Evolutionary conservation across 139 green algal species (phyloP).

Genomic region (Eudorina sp.): DNA sequence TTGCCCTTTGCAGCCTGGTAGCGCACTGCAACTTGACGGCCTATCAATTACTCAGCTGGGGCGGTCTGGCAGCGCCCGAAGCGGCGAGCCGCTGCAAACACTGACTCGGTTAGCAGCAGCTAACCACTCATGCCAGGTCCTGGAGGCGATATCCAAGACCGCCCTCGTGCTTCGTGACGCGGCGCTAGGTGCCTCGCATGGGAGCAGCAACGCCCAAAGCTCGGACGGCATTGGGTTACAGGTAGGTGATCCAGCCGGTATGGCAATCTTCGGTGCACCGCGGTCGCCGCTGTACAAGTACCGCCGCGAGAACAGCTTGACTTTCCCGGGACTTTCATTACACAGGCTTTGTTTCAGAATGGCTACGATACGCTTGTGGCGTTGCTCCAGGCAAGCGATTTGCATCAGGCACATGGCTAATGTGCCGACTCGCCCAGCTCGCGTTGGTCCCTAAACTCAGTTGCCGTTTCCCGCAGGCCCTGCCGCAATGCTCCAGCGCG

Average conservation of each 20-base stretch:
- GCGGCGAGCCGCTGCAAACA: not conserved
- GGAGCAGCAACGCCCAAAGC: not conserved
- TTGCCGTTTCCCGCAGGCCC: not conserved
- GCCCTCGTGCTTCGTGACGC: not conserved
- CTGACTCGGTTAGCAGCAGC: not conserved
- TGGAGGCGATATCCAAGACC: slow-evolving; percentile 34
- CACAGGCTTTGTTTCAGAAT: slow-evolving; percentile 24
- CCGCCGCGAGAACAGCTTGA: no score
- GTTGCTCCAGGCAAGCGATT: slow-evolving; percentile 1
- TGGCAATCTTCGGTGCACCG: no score
- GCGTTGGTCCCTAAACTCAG: not conserved
- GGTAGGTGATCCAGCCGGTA: not conserved
- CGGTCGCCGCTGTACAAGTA: no score
- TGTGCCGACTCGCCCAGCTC: not conserved
- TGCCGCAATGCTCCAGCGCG: slow-evolving; percentile 10
- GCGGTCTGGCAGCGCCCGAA: not conserved
- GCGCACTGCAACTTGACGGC: not conserved
- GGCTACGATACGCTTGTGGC: slow-evolving; percentile 32
- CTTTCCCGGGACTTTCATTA: no score
- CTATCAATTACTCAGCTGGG: not conserved
- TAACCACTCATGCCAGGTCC: not conserved
- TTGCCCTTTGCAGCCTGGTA: not conserved
- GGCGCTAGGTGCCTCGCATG: not conserved
- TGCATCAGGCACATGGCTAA: not conserved
- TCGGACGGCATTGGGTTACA: not conserved